Evolutionary conservation across 2,329 filamentous ascomycete species (phyloP), one percentile per base, ranked within the genome.

Genomic region (Diplodia intermedia): DNA sequence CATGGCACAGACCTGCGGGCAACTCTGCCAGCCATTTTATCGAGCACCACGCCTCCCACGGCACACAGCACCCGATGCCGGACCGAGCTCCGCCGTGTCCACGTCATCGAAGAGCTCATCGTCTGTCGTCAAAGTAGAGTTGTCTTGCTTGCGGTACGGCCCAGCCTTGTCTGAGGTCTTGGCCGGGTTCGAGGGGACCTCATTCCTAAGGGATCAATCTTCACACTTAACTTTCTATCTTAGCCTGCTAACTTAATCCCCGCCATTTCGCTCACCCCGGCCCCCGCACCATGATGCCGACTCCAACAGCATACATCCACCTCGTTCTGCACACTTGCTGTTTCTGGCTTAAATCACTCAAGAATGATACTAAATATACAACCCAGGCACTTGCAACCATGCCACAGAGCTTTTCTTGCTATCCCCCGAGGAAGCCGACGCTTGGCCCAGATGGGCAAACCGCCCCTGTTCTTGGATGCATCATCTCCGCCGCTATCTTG

Each of bases 121-220:
- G 20, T 29, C 15, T 60, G 47, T 50, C 60, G 43, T 63, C n/a
- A n/a, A 63, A 36, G 60, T 63, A 52, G n/a, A 36, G 60, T 63
- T 63, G 29, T 4, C 29, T 38, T 52, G 2, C 38, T 15, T 12
- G 60, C 36, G 60, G 9, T 49, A 47, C 18, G 3, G 60, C 60
- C 14, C 12, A 63, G 47, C 23, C 26, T 12, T 63, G 47, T 63
- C 60, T 52, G 15, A 52, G 31, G 26, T 47, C 57, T 63, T 52
- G 47, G 43, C 60, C 43, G 18, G 43, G 43, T 63, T 52, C 15
- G 5, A 8, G 20, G 14, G 3, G 8, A 38, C 47, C 20, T 38
- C 60, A 63, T 63, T 63, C 60, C 47, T 23, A 47, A 23, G 18
- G 43, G 43, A 52, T 40, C 31, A 63, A 14, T 52, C 60, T 38